Evolutionary conservation across 2,329 filamentous ascomycete genomes (phyloP).

Genomic region (Colletotrichum gloeosporioides): DNA sequence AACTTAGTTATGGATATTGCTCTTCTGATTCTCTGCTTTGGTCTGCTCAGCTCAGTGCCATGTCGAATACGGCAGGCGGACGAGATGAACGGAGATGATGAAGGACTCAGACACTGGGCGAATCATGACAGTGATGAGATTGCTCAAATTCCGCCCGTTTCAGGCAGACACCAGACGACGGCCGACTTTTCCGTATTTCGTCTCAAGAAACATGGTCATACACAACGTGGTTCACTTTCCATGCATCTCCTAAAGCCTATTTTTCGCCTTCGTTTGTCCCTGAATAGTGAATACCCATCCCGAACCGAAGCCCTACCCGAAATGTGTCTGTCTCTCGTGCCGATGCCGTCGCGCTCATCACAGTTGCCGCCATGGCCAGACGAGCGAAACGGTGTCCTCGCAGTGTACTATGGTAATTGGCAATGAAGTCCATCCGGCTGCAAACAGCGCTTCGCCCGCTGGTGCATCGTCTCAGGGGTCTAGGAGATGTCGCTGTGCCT

Average conservation of each 20-base stretch:
- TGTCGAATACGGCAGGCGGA: not conserved
- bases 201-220: conserved; percentile 1
- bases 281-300: not conserved
- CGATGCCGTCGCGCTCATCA: not conserved
- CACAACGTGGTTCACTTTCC: not conserved
- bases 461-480: not conserved
- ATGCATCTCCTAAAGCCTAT: not conserved
- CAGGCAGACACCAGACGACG: conserved; percentile 13
- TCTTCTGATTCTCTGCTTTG: not conserved
- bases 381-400: not conserved
- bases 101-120: not conserved
- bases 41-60: not conserved
- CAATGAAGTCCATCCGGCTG: not conserved
- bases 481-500: not conserved
- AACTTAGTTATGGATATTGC: not conserved
- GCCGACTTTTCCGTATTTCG: not conserved
- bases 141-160: conserved; percentile 11
- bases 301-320: not conserved
- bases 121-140: not conserved
- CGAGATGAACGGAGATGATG: not conserved
- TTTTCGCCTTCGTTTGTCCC: not conserved
- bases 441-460: conserved; percentile 2
- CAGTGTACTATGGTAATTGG: not conserved
- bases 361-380: not conserved
- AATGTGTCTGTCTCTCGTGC: not conserved